Base-by-base conservation (phyloP, 805 yeast genomes). In the Danielozyma ontarioensis region DNA sequence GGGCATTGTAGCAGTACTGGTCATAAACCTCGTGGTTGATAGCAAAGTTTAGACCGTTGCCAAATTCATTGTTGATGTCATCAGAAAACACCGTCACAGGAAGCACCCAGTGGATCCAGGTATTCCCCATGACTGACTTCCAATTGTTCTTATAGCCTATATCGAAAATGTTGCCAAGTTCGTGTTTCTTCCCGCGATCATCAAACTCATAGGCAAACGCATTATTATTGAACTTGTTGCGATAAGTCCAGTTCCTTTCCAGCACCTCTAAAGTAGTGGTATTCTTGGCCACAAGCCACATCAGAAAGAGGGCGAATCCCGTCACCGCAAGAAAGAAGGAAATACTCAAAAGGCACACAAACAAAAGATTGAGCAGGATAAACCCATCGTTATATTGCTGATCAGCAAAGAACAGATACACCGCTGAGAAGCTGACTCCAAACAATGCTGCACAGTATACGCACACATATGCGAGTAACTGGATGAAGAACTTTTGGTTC, bases 201-300 rank as follows among this genome's bases (percentile, higher is more conserved):
- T 62, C 63, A 27, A 68, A 62, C 37, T 56, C 59, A 36, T 62
- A 63, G 29, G 47, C 55, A 34, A 51, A 53, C 21, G 29, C 25
- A 13, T 33, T 27, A 3, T 44, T 42, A 8, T 29, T 28, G 25
- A 54, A 51, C 17, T 60, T 41, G 29, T 67, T 71, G 26, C 64
- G 57, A 34, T 68, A 54, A 41, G 67, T 68, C 45, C 81, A 64
- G 29, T 70, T 65, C 21, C 51, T 48, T 26, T 80, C 85, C 48
- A 75, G 78, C 38, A 78, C 64, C 58, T 93, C 98, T 17, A 90
- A 70, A 0, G 97, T 90, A 3, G 97, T 89, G 39, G 66, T 61
- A 59, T 90, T 90, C 8, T 53, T 57, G 14, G 77, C 40, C 6
- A 85, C 55, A 45, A 85, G 73, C 45, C 74, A 84, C 2, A 75